Percentiles rank a stretch among this genome's conserved stretches.
phyloP scores from a whole-genome alignment of 2,329 filamentous ascomycete genomes.

The Calonectria henricotiae region DNA sequence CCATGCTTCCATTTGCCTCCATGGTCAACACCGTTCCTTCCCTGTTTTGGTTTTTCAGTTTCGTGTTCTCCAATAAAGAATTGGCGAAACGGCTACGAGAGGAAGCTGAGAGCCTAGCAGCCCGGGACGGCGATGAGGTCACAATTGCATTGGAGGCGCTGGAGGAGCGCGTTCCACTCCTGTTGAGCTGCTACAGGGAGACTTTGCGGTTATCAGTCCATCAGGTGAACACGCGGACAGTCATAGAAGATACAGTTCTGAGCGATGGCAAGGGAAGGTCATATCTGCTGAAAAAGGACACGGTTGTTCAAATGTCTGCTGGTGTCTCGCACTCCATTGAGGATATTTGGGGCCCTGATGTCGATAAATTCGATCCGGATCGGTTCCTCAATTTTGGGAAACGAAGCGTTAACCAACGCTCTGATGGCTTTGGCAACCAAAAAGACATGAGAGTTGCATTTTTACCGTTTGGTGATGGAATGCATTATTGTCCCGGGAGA shows the following conservation, averaged over 20 bases:
- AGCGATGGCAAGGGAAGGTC: conserved; percentile 42
- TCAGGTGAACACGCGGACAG: conserved; percentile 57
- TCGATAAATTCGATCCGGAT: conserved; percentile 32
- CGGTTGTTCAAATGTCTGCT: conserved; percentile 41
- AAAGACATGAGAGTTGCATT: conserved; percentile 10
- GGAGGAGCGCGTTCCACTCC: conserved; percentile 59
- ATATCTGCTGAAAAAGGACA: conserved; percentile 51
- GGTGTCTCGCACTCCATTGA: conserved; percentile 36
- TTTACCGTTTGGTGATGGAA: conserved; percentile 30
- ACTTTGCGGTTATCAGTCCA: conserved; percentile 60
- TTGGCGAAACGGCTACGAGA: conserved; percentile 52
- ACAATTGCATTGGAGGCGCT: conserved; percentile 57
- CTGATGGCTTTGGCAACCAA: conserved; percentile 35
- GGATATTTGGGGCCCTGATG: conserved; percentile 43
- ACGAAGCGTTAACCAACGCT: conserved; percentile 4
- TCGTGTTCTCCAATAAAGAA: conserved; percentile 52
- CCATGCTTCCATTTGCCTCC: conserved; percentile 51
- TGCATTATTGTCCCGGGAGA: conserved; percentile 30
- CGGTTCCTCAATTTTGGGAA: conserved; percentile 32
- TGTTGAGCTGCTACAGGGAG: conserved; percentile 59
- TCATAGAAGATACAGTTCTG: conserved; percentile 59
- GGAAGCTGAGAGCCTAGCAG: conserved; percentile 50
- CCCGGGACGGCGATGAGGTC: conserved; percentile 31
- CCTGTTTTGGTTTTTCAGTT: conserved; percentile 57
- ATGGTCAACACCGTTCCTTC: conserved; percentile 59